Percentiles rank a stretch among this genome's conserved stretches.
Evolutionary conservation across 345 rosid genomes (phyloP).

Genomic region (Camelina laxa): DNA sequence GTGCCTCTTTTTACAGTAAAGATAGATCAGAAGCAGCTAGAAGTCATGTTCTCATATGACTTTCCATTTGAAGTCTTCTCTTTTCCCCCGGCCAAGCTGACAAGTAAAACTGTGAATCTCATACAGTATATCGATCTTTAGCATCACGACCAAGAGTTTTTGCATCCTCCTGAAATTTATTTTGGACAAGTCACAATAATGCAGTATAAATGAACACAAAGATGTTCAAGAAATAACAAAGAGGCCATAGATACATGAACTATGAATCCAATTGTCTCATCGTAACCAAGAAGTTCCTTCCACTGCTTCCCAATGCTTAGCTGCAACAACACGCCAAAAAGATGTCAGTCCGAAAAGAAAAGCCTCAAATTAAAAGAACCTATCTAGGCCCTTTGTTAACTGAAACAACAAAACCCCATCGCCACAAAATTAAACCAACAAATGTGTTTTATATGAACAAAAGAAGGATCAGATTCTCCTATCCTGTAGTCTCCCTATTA

Average conservation of each 20-base stretch:
- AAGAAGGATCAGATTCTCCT: not conserved
- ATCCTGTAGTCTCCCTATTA: constrained; percentile 4
- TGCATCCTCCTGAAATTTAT: constrained; percentile 73
- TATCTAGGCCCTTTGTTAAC: not conserved
- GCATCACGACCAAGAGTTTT: constrained; percentile 64
- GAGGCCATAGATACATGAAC: constrained; percentile 56
- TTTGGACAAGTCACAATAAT: constrained; percentile 21
- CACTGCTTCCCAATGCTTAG: constrained; percentile 88
- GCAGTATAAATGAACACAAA: not conserved
- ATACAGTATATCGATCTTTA: constrained; percentile 61
- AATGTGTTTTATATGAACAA: not conserved
- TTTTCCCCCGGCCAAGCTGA: constrained; percentile 11
- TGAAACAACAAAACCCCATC: not conserved
- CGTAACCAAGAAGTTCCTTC: constrained; percentile 81
- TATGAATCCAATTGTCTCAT: constrained; percentile 70
- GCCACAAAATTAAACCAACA: not conserved
- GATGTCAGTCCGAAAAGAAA: not conserved
- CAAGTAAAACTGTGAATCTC: constrained; percentile 36
- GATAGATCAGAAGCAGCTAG: constrained; percentile 17
- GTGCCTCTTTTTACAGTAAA: constrained; percentile 27
- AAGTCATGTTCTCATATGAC: not conserved
- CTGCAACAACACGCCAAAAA: constrained; percentile 45
- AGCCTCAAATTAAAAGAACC: not conserved
- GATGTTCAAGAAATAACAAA: not conserved
- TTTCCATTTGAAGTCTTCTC: constrained; percentile 17